These are phyloP conservation scores for Daldinia sp. DNA, from an alignment of 2,329 filamentous ascomycete species.

Conservation along the genomic window DNA sequence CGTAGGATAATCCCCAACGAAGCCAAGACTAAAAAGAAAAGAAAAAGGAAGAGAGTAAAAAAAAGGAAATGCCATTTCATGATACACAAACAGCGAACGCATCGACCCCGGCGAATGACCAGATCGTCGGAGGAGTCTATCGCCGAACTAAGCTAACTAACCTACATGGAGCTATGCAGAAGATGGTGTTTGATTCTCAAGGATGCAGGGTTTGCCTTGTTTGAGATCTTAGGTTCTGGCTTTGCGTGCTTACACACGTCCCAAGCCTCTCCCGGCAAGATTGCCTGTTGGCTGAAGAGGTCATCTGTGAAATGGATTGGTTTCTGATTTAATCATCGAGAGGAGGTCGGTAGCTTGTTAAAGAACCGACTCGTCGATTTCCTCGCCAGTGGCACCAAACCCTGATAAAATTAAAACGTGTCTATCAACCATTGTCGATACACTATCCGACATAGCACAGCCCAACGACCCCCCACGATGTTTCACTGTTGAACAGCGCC, in stretches of 20 bases:
- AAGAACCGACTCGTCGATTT: conserved; percentile 3
- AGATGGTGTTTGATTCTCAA: conserved; percentile 15
- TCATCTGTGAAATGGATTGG: neutral
- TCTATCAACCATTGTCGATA: conserved; percentile 21
- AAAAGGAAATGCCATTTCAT: neutral
- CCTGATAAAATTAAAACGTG: conserved; percentile 24
- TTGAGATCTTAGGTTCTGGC: conserved; percentile 12
- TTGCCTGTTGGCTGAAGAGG: conserved; percentile 25
- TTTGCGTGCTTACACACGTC: conserved; percentile 19
- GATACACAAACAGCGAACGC: conserved; percentile 8
- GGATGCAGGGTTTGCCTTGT: conserved; percentile 8
- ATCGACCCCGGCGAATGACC: conserved; percentile 5
- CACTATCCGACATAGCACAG: conserved; percentile 17
- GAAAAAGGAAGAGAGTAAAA: neutral
- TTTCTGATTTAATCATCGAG: conserved; percentile 1
- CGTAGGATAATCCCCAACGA: conserved; percentile 23
- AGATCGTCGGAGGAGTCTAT: conserved; percentile 16
- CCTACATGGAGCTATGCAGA: conserved; percentile 9
- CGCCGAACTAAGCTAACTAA: conserved; percentile 15
- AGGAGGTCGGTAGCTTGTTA: neutral
- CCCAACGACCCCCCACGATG: conserved; percentile 36
- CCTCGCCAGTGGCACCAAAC: conserved; percentile 2
- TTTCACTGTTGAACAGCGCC: conserved; percentile 32
- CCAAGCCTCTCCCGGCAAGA: conserved; percentile 27
- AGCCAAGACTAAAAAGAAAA: conserved; percentile 5